A percentile compares a stretch with the other conserved stretches of the same genome.
Conservation (phyloP, 768 basidiomycete genomes). For the Mrakia hoshinonis region DNA sequence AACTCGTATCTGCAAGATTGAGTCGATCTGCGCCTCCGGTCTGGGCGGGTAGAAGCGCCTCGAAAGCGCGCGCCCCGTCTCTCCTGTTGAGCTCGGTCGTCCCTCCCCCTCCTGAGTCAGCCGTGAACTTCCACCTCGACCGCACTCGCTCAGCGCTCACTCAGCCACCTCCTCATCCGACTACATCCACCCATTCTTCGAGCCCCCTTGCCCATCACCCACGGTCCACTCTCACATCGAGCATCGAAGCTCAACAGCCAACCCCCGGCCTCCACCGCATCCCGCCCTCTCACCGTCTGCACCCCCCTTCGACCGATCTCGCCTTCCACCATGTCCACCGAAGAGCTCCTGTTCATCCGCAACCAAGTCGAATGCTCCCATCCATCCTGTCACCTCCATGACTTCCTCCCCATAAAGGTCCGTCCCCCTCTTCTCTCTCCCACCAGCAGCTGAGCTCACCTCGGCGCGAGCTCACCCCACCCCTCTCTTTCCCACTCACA, state of each 20-base stretch:
- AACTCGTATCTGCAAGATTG: no score
- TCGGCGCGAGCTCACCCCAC: not conserved
- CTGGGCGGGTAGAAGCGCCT: not conserved
- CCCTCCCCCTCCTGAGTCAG: no score
- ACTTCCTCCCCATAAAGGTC: constrained; percentile 63
- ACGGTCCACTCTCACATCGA: not conserved
- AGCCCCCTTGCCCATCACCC: not conserved
- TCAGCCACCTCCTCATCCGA: not conserved
- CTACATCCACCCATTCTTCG: not conserved
- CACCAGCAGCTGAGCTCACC: not conserved
- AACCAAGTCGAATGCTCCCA: constrained; percentile 56
- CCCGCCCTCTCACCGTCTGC: not conserved
- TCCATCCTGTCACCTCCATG: constrained; percentile 58
- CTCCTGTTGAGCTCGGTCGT: not conserved
- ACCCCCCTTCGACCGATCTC: not conserved
- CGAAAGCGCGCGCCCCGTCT: not conserved
- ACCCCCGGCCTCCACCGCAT: not conserved
- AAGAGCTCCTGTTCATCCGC: constrained; percentile 55
- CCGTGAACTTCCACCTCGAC: no score
- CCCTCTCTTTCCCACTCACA: constrained; percentile 38
- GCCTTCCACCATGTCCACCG: not conserved
- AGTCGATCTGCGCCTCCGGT: no score
- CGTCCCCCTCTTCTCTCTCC: not conserved
- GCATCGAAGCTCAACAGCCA: not conserved
- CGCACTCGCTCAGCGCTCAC: not conserved